Percentiles rank a stretch among this genome's conserved stretches.
phyloP scores from a whole-genome alignment of 768 basidiomycete genomes.

The Megacollybia marginata region DNA sequence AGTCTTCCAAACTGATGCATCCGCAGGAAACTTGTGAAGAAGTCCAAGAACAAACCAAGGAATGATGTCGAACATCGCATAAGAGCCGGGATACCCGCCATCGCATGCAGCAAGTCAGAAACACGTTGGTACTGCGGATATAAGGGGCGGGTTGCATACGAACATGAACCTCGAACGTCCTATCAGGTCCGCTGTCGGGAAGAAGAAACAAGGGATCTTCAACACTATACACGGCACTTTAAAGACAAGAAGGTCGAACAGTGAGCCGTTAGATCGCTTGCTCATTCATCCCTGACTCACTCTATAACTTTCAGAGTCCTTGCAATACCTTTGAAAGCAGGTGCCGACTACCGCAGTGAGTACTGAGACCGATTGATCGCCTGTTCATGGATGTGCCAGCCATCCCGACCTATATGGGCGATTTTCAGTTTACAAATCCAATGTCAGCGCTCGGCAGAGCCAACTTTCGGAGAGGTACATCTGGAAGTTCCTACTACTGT shows the following conservation, averaged over 20 bases:
- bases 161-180: conserved; percentile 19
- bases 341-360: not conserved
- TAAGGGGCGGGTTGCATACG: too few relatives aligned
- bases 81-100: too few relatives aligned
- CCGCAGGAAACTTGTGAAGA: conserved; percentile 18
- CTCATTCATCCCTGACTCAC: not conserved
- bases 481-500: too few relatives aligned
- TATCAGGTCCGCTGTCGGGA: conserved; percentile 43
- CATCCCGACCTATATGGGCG: too few relatives aligned
- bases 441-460: conserved; percentile 54
- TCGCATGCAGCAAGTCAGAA: too few relatives aligned
- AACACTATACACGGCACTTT: conserved; percentile 60
- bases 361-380: conserved; percentile 33
- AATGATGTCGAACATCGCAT: too few relatives aligned
- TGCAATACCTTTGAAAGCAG: not conserved
- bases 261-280: conserved; percentile 24
- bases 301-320: not conserved
- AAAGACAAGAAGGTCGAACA: conserved; percentile 46
- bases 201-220: conserved; percentile 41
- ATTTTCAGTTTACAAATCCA: conserved; percentile 47
- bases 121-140: too few relatives aligned
- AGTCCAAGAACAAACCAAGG: too few relatives aligned
- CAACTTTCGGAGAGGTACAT: conserved; percentile 16
- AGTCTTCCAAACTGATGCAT: not conserved
- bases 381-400: conserved; percentile 17